These are phyloP conservation scores for Coniochaeta sp. DNA, from an alignment of 2,329 filamentous ascomycete genomes.

Conservation along the genomic window DNA sequence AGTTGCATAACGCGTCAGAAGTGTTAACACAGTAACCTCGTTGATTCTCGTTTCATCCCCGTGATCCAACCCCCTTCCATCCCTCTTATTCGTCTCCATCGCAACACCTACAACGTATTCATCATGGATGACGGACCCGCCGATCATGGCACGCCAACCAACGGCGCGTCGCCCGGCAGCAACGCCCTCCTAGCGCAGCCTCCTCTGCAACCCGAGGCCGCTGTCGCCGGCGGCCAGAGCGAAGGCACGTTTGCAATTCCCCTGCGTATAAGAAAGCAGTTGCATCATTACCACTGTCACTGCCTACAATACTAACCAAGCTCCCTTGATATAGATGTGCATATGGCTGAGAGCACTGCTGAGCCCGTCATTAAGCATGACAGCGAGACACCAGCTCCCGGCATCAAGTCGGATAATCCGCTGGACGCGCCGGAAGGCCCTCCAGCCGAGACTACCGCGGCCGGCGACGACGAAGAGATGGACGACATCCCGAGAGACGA, in stretches of 20 bases:
- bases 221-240: constrained; percentile 18
- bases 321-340: constrained; percentile 41
- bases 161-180: constrained; percentile 47
- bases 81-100: constrained; percentile 1
- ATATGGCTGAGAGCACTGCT: constrained; percentile 48
- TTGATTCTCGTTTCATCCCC: not conserved
- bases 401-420: constrained; percentile 51
- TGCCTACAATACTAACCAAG: constrained; percentile 13
- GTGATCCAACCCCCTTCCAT: not conserved
- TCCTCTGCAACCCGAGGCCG: constrained; percentile 37
- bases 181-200: constrained; percentile 51
- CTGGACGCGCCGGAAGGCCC: constrained; percentile 62
- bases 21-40: not conserved
- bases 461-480: constrained; percentile 73
- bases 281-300: constrained; percentile 1
- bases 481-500: constrained; percentile 54
- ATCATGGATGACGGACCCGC: constrained; percentile 51
- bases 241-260: constrained; percentile 35
- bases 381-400: constrained; percentile 50
- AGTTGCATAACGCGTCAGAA: not conserved
- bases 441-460: constrained; percentile 51
- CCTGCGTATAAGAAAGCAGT: constrained; percentile 1
- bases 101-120: constrained; percentile 12
- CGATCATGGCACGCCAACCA: constrained; percentile 50
- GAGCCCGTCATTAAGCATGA: constrained; percentile 54